Evolutionary conservation across 352 stramenopile species (phyloP).

Genomic region (Globisporangium sylvaticum): DNA sequence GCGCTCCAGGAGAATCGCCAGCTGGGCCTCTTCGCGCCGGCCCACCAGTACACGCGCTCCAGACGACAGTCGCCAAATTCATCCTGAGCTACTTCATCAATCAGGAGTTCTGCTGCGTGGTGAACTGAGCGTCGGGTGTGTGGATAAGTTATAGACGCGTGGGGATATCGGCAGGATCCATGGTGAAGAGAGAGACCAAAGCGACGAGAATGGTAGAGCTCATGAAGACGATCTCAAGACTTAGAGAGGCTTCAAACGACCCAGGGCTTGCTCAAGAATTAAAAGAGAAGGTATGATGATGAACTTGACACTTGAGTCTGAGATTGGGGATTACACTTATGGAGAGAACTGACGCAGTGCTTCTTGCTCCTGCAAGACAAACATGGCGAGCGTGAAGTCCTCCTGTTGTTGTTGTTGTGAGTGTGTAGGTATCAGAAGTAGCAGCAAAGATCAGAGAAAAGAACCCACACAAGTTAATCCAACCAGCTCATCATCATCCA

Average conservation of each 20-base stretch:
- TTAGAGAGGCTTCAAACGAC: background rate
- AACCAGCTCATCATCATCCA: background rate
- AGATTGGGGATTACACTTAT: background rate
- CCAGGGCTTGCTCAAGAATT: background rate
- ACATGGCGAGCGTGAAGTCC: conserved; percentile 63
- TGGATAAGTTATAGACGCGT: conserved; percentile 8
- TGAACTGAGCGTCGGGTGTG: background rate
- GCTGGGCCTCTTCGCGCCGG: conserved; percentile 46
- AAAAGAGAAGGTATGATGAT: background rate
- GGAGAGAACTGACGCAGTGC: conserved; percentile 30
- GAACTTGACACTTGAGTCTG: background rate
- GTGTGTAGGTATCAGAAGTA: conserved; percentile 11
- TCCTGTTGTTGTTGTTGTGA: conserved; percentile 30
- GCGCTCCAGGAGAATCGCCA: conserved; percentile 63
- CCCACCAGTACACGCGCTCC: conserved; percentile 6
- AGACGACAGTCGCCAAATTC: background rate
- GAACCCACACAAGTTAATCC: background rate
- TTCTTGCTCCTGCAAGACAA: conserved; percentile 52
- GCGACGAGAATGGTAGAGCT: background rate
- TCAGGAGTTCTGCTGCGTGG: background rate
- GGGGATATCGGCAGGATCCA: background rate
- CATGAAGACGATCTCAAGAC: background rate
- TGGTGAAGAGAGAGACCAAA: background rate
- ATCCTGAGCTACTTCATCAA: background rate
- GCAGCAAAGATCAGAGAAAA: background rate